Evolutionary conservation across 148 eudicot species (phyloP).

Genomic region (Cornus florida): DNA sequence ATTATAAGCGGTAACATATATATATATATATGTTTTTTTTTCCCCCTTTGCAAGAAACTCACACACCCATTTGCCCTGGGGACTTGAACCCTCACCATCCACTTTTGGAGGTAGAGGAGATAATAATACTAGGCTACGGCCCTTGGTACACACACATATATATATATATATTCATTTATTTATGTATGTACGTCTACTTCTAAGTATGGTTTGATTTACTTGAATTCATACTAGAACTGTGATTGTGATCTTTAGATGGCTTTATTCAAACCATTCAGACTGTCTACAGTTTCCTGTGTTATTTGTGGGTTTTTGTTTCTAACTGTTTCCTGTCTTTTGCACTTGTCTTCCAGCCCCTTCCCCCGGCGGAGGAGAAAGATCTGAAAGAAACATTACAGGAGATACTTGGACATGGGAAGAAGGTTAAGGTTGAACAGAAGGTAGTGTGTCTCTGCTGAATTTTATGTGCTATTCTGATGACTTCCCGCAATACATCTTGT

Average conservation of each 20-base stretch:
- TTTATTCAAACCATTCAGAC: no score
- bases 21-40: no score
- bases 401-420: slow-evolving; percentile 77
- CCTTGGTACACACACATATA: no score
- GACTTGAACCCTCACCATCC: no score
- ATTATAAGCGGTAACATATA: neutral
- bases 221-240: no score
- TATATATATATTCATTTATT: no score
- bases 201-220: neutral
- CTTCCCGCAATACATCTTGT: neutral
- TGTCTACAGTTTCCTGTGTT: neutral
- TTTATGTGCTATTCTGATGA: neutral
- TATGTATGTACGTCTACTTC: neutral
- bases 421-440: slow-evolving; percentile 79
- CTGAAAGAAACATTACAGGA: slow-evolving; percentile 85
- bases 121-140: no score
- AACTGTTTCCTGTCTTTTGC: neutral
- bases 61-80: no score
- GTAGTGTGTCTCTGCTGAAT: slow-evolving; percentile 21
- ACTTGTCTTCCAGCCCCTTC: slow-evolving; percentile 59
- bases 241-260: no score
- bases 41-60: no score
- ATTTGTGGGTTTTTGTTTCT: neutral
- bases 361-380: slow-evolving; percentile 83
- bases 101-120: no score